Conservation (phyloP, 768 basidiomycete genomes). For the Tulasnella calospora region DNA sequence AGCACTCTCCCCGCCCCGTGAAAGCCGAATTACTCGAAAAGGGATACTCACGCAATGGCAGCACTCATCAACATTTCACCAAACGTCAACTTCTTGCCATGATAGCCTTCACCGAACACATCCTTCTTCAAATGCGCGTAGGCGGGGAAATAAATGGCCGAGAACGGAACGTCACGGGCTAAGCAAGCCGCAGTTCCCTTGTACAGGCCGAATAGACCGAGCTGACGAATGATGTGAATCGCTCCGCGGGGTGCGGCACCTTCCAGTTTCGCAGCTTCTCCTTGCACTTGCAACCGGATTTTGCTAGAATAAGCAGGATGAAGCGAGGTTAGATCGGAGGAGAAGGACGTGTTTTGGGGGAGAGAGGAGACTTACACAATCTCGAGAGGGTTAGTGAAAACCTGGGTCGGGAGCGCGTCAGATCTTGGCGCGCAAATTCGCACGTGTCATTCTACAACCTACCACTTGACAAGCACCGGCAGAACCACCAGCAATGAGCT, state of each 20-base stretch:
- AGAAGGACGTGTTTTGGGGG: background rate
- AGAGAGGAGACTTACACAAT: conserved; percentile 66
- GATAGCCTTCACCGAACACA: conserved; percentile 90
- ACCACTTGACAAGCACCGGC: conserved; percentile 99
- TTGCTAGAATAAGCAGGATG: conserved; percentile 49
- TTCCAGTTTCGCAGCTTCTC: conserved; percentile 84
- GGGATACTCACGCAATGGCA: conserved; percentile 58
- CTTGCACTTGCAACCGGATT: conserved; percentile 92
- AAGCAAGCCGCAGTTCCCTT: conserved; percentile 89
- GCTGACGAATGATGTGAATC: conserved; percentile 83
- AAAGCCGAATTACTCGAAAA: background rate
- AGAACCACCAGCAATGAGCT: conserved; percentile 82
- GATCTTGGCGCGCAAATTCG: background rate
- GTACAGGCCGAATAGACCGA: conserved; percentile 90
- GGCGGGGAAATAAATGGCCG: conserved; percentile 84
- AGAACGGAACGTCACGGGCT: conserved; percentile 94
- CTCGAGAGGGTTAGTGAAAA: conserved; percentile 96
- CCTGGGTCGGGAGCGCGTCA: conserved; percentile 42
- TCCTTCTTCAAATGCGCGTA: conserved; percentile 91
- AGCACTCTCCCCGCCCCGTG: background rate
- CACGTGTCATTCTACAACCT: conserved; percentile 38
- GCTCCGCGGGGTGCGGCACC: conserved; percentile 80
- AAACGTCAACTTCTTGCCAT: conserved; percentile 89
- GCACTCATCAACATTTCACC: conserved; percentile 81
- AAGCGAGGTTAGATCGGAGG: background rate